A percentile compares a stretch with the other conserved stretches of the same genome.
phyloP scores from a whole-genome alignment of 1,284 basidiomycete genomes.

The Puccinia sorghi region DNA sequence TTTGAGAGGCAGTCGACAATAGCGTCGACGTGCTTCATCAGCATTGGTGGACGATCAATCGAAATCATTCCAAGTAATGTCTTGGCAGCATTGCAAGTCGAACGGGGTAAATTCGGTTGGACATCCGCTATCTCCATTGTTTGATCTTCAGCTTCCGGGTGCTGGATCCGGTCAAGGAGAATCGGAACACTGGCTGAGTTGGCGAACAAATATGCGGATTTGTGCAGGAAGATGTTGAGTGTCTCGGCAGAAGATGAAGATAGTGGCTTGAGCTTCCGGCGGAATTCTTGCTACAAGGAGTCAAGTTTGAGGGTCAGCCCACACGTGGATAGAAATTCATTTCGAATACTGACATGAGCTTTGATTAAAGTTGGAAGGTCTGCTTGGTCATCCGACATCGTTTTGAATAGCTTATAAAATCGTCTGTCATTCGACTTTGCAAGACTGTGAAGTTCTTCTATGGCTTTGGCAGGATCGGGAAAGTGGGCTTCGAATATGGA shows the following conservation, averaged over 20 bases:
- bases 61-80: constrained; percentile 65
- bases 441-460: constrained; percentile 77
- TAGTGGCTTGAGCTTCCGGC: constrained; percentile 72
- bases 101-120: constrained; percentile 42
- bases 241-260: constrained; percentile 68
- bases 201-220: constrained; percentile 71
- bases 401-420: constrained; percentile 79
- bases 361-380: constrained; percentile 80
- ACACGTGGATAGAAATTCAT: constrained; percentile 3
- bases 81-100: constrained; percentile 54
- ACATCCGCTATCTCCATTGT: constrained; percentile 10
- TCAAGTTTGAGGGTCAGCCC: constrained; percentile 52
- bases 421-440: constrained; percentile 82
- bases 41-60: constrained; percentile 74
- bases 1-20: constrained; percentile 72
- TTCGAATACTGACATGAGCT: constrained; percentile 64
- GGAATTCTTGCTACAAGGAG: constrained; percentile 68
- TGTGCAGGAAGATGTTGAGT: constrained; percentile 72
- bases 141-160: constrained; percentile 49
- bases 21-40: constrained; percentile 72
- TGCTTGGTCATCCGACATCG: constrained; percentile 76
- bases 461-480: constrained; percentile 71
- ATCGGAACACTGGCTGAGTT: constrained; percentile 83
- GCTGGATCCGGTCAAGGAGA: constrained; percentile 67
- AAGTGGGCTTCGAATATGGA: constrained; percentile 62